Evolutionary conservation across 129 eudicot species (phyloP).

Genomic region (Arctium minus): DNA sequence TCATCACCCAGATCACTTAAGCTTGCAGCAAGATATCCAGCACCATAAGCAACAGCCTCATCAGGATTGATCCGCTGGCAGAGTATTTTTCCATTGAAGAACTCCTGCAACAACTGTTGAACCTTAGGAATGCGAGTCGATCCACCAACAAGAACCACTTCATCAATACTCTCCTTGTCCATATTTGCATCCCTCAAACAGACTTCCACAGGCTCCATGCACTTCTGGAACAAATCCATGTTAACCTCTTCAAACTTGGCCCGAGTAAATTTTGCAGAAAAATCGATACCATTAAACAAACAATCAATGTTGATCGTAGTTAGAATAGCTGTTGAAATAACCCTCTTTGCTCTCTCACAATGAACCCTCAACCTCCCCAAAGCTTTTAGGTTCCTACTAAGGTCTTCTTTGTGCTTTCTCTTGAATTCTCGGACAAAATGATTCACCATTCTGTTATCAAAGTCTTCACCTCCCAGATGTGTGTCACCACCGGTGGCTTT

Average conservation of each 20-base stretch:
- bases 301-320: conserved; percentile 19
- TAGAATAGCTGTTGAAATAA: conserved; percentile 9
- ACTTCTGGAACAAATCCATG: conserved; percentile 1
- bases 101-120: conserved; percentile 1
- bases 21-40: conserved; percentile 12
- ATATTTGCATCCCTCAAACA: conserved; percentile 3
- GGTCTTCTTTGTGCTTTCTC: conserved; percentile 20
- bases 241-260: conserved; percentile 26
- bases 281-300: conserved; percentile 12
- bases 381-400: conserved; percentile 20
- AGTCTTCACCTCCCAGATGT: conserved; percentile 30
- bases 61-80: conserved; percentile 18
- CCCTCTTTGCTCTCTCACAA: conserved; percentile 26
- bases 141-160: conserved; percentile 21
- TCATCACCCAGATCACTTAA: conserved; percentile 15
- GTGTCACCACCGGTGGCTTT: conserved; percentile 34
- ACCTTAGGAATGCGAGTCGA: conserved; percentile 18
- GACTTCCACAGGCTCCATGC: background rate
- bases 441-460: conserved; percentile 24
- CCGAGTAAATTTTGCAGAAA: conserved; percentile 7
- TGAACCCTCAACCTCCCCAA: conserved; percentile 29
- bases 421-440: conserved; percentile 11
- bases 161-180: background rate
- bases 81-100: conserved; percentile 15
- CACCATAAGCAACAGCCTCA: conserved; percentile 29